Base-by-base conservation (phyloP, 768 basidiomycete species). In the Cubamyces sp. region DNA sequence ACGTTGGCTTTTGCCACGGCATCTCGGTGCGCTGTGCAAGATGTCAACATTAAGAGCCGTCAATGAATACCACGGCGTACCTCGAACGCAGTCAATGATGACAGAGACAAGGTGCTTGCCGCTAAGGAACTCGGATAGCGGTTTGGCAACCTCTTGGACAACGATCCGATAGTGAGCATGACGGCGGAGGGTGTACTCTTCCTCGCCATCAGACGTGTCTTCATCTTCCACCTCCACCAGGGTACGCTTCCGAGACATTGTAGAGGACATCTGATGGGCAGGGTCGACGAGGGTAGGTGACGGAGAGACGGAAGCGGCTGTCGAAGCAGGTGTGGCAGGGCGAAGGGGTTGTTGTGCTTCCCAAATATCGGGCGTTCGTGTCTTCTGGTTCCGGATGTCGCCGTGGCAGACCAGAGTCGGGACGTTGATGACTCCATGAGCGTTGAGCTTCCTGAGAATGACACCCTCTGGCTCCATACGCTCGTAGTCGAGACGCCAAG, bases 401-500 rank as follows among this genome's bases (percentile, higher is more conserved):
- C 48, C 62, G 21, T 64, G 62, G 19, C 53, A 59, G 28, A 64
- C 21, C 5, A 64, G 47, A 1, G 51, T 46, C 15, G 62, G 62
- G 18, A 64, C 45, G 21, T 57, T 3, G 5, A 6, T 18, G 23
- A 61, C 21, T 7, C 19, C 23, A 26, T 21, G 19, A 1, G 16
- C 18, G 28, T 57, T 37, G 15, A 61, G 52, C n/a, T 5, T 18
- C 1, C 16, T n/a, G 16, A 61, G 39, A 26, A 28, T 12, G 50
- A 37, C 41, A 19, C 62, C 62, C 39, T 64, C 62, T n/a, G 23
- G 34, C 16, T 43, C 45, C 5, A 59, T 6, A 5, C 23, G 5
- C 18, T 46, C 26, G 43, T 57, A 52, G 53, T 40, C 16, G 7
- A 25, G 23, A 3, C 62, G 50, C 62, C 62, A 64, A 0, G 51